These are phyloP conservation scores for Phyllosticta ampelicida DNA, from an alignment of 2,329 filamentous ascomycete genomes.

Conservation along the genomic window DNA sequence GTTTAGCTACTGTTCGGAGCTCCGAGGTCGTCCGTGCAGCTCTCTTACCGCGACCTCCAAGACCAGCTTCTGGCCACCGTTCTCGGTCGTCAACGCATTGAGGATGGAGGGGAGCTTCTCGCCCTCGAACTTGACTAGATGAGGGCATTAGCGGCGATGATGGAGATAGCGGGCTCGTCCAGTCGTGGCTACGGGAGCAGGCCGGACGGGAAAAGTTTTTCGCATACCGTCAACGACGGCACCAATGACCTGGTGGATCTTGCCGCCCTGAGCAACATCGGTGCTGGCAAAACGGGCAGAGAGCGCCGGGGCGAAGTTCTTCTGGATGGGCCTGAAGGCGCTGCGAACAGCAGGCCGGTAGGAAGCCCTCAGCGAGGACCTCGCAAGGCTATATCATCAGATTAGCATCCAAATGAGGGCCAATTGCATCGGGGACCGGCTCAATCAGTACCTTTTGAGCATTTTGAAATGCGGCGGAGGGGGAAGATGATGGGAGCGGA, in stretches of 20 bases:
- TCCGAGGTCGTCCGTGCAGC: slow-evolving; percentile 3
- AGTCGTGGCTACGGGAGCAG: slow-evolving; percentile 5
- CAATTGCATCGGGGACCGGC: slow-evolving; percentile 24
- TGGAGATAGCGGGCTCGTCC: slow-evolving; percentile 10
- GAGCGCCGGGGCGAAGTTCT: slow-evolving; percentile 48
- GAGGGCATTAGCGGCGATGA: slow-evolving; percentile 22
- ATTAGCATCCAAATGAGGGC: slow-evolving; percentile 26
- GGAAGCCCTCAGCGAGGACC: slow-evolving; percentile 47
- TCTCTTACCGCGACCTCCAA: slow-evolving; percentile 86
- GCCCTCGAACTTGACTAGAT: slow-evolving; percentile 86
- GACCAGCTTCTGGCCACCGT: slow-evolving; percentile 87
- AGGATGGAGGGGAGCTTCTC: slow-evolving; percentile 93
- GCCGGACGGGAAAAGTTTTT: slow-evolving; percentile 25
- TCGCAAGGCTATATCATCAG: slow-evolving; percentile 20
- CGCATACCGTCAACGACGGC: slow-evolving; percentile 92
- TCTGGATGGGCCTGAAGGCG: slow-evolving; percentile 47
- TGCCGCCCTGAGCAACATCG: slow-evolving; percentile 47
- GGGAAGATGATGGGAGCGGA: slow-evolving; percentile 24
- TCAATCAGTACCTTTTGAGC: slow-evolving; percentile 48
- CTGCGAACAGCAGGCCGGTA: slow-evolving; percentile 40
- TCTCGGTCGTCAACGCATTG: slow-evolving; percentile 86
- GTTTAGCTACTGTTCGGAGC: slow-evolving; percentile 18
- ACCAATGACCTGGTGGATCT: slow-evolving; percentile 81
- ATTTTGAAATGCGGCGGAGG: slow-evolving; percentile 41
- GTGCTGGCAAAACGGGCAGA: slow-evolving; percentile 52